Evolutionary conservation across 495 filamentous ascomycete species (phyloP), one percentile per base, ranked within the genome.

Genomic region (Aspergillus carlsbadensis): DNA sequence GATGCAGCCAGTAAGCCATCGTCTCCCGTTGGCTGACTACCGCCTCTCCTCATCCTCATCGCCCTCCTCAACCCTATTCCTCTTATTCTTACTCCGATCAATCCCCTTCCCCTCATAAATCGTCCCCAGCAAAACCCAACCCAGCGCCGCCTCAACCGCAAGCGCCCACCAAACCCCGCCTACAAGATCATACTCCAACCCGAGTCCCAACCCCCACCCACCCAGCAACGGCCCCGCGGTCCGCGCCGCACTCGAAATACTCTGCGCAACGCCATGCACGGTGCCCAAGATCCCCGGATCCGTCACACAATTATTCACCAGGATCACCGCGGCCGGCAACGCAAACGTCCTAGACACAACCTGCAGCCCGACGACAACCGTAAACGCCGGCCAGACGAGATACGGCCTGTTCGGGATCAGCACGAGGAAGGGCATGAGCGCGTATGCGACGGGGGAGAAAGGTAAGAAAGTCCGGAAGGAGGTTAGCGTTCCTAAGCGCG

Each of bases 331-430:
- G 5, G 81, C 81, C 0, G 89, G 88, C 0, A 88, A 73, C 2
- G 84, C 84, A 61, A 91, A 90, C 4, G 87, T 90, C 39, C 87
- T 77, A 1, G 86, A 89, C 15, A 84, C 68, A 21, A 91, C 87
- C 65, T 91, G 88, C 2, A 88, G 64, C 26, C 78, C 77, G 0
- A 90, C 74, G 0, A 92, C 81, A 2, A 78, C 31, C 0, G 81
- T 81, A 18, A 92, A 85, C 0, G 74, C 72, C 0, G 74, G 66
- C 80, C 78, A 88, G 7, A 91, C 78, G 1, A 78, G 52, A 60
- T 67, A 61, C 3, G 64, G 68, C 43, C 65, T 22, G 26, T 58
- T 72, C 14, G 84, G 83, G 1, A 91, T 70, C 7, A 84, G 60
- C 6, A 84, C 79, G 0, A 92, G 77, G 55, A 87, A 91, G 0